These are phyloP conservation scores for Telfairia occidentalis DNA, from an alignment of 331 rosid species.

Conservation along the genomic window DNA sequence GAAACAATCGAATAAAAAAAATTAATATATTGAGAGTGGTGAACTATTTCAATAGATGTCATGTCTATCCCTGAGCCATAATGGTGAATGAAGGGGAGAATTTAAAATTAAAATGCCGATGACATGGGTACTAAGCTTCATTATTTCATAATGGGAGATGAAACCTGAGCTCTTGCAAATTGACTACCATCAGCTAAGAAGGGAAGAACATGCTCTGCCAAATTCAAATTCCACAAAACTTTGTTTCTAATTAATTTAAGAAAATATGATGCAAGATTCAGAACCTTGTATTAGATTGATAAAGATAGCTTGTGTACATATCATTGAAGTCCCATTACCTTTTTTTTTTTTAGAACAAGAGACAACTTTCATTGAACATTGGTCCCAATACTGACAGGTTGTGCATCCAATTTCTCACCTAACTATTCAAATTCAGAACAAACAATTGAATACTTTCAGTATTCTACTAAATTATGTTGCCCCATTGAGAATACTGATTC, in stretches of 20 bases:
- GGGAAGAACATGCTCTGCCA: not conserved
- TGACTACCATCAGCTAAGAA: not conserved
- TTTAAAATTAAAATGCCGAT: not conserved
- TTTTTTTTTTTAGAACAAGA: too few species aligned
- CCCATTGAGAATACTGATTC: not conserved
- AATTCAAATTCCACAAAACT: not conserved
- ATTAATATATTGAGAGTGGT: conserved; percentile 17
- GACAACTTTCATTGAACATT: too few species aligned
- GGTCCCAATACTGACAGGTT: not conserved
- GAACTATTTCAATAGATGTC: conserved; percentile 14
- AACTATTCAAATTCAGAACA: not conserved
- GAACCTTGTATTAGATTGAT: not conserved
- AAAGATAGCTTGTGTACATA: not conserved
- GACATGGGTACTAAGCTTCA: not conserved
- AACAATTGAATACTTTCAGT: not conserved
- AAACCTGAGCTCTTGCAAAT: not conserved
- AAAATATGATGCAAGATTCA: not conserved
- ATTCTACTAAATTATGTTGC: not conserved
- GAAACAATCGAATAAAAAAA: conserved; percentile 20
- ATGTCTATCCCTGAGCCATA: not conserved
- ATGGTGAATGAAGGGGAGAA: not conserved
- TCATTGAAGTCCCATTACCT: not conserved
- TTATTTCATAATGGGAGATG: not conserved
- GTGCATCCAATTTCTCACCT: not conserved
- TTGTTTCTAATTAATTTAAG: not conserved